Evolutionary conservation across 306 rosid species (phyloP).

Genomic region (Citrullus colocynthis): DNA sequence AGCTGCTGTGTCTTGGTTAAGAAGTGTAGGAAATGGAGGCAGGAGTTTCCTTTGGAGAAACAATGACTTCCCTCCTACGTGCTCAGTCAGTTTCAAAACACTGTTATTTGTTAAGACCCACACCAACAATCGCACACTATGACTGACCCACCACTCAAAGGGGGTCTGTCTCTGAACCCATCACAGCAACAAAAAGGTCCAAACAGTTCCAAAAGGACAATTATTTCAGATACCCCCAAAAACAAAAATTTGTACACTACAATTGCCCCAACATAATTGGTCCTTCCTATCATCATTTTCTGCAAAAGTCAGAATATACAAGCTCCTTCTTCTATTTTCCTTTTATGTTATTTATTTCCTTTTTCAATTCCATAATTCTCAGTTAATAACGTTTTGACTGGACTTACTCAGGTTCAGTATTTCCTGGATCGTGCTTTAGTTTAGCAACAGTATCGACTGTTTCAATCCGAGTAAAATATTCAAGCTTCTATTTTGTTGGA

Average conservation of each 20-base stretch:
- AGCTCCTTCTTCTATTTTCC: neutral
- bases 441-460: neutral
- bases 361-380: neutral
- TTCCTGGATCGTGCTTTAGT: neutral
- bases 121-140: constrained; percentile 8
- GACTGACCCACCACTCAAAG: constrained; percentile 7
- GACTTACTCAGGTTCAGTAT: neutral
- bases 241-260: constrained; percentile 7
- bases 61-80: neutral
- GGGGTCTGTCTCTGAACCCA: constrained; percentile 8
- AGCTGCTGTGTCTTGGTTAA: neutral
- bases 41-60: constrained; percentile 9
- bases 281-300: constrained; percentile 4
- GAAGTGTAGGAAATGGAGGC: neutral
- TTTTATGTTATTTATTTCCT: neutral
- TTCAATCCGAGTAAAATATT: neutral
- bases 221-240: constrained; percentile 9
- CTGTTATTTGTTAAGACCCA: constrained; percentile 5
- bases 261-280: constrained; percentile 5
- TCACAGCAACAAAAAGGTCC: constrained; percentile 9
- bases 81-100: constrained; percentile 1
- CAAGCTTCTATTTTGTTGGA: constrained; percentile 1
- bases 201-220: constrained; percentile 8
- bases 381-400: neutral
- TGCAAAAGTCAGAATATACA: constrained; percentile 9